phyloP scores from a whole-genome alignment of 202 grass and related monocot species.

The Bolboschoenoplectus hybrid region DNA sequence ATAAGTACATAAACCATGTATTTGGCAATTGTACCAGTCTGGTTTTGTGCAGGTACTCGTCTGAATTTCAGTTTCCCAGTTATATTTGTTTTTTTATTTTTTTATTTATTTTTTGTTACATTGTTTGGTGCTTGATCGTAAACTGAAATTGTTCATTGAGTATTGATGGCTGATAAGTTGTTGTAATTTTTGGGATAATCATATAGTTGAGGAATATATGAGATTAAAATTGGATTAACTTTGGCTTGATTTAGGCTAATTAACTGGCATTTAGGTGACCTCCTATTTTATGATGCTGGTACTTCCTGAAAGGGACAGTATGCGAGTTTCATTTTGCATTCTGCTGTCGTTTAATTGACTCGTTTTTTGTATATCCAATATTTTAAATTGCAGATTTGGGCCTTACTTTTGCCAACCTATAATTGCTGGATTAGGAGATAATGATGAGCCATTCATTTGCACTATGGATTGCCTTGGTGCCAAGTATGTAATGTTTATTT shows the following conservation, averaged over 20 bases:
- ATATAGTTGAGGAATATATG: conserved; percentile 20
- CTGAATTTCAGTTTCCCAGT: not conserved
- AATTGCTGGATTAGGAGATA: conserved; percentile 62
- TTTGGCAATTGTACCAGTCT: conserved; percentile 2
- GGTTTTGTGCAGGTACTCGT: not conserved
- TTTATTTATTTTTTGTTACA: conserved; percentile 20
- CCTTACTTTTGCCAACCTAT: conserved; percentile 61
- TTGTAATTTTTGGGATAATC: not conserved
- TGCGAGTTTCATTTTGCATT: not conserved
- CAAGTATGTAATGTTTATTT: conserved; percentile 49
- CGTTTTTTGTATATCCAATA: conserved; percentile 8
- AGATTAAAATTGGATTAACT: not conserved
- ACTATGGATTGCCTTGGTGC: conserved; percentile 68
- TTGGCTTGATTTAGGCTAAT: conserved; percentile 19
- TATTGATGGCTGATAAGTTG: not conserved
- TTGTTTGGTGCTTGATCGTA: not conserved
- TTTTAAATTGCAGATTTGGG: conserved; percentile 51
- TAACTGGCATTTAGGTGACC: not conserved
- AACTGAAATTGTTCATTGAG: not conserved
- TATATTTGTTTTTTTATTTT: not conserved
- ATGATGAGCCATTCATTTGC: conserved; percentile 62
- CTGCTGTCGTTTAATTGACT: not conserved
- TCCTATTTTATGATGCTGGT: not conserved
- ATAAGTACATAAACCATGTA: not conserved
- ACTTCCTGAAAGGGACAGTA: not conserved